Evolutionary conservation across 345 rosid genomes (phyloP), one percentile per base, ranked within the genome.

Genomic region (Aquilaria malaccensis): DNA sequence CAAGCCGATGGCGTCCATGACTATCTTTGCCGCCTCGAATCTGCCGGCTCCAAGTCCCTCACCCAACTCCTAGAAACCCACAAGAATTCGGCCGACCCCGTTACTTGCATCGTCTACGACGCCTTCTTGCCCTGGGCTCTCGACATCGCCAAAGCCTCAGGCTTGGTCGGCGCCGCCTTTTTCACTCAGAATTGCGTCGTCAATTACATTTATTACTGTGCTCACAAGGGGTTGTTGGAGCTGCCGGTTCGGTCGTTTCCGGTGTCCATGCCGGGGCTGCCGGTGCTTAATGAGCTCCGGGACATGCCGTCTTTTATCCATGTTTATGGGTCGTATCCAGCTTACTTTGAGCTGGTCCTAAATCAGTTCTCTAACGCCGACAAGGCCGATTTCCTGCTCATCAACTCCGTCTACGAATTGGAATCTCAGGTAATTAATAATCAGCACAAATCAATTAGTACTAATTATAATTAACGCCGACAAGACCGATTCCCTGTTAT

Each of bases 181-280:
- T 90, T 90, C 45, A 87, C 97, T 2, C 92, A 87, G 45, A 58
- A 76, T 5, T 87, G 92, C 57, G 76, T 77, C 0, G 88, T 87
- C 9, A 67, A 87, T 75, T 87, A 71, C 52, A 45, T 90, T 4
- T 83, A 79, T 46, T 85, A 83, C n/a, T 56, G 64, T n/a, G 55
- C 68, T 62, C 73, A 73, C 12, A 55, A 33, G 4, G 81, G 84
- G 31, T 30, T 70, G 56, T 31, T 90, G 69, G 72, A 52, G 11
- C 63, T 77, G 57, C 90, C 95, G 5, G 45, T 80, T 30, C 6
- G 70, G 29, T 69, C 70, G 0, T 7, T 52, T 15, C 76, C 82
- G 0, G 68, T 83, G 7, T 4, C 29, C 10, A 29, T 84, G 3
- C 73, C 68, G 1, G 72, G 76, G 2, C 37, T 83, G 64, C 73